phyloP scores from a whole-genome alignment of 2,329 filamentous ascomycete genomes.

The Magnaporthiopsis incrustans region DNA sequence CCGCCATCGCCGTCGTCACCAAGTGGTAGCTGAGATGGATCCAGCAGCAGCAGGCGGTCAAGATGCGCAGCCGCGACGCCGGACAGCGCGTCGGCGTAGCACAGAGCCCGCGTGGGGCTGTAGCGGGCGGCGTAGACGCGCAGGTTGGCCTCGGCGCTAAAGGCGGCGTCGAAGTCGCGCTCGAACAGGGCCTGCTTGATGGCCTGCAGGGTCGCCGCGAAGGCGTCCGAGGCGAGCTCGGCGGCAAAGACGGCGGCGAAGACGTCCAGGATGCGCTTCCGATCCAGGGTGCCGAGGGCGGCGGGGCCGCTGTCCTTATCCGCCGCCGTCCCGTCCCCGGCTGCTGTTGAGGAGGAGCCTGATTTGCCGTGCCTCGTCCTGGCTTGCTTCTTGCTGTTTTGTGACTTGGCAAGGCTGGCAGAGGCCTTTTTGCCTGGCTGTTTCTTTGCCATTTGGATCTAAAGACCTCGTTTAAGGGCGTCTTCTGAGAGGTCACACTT shows the following conservation, averaged over 20 bases:
- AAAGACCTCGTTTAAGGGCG: background rate
- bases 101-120: constrained; percentile 80
- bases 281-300: constrained; percentile 6
- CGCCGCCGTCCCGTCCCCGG: background rate
- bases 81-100: constrained; percentile 58
- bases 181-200: constrained; percentile 82
- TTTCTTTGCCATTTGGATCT: background rate
- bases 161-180: constrained; percentile 75
- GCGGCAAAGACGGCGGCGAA: constrained; percentile 59
- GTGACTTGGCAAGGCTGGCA: background rate
- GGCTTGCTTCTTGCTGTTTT: background rate
- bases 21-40: constrained; percentile 4
- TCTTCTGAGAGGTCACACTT: background rate
- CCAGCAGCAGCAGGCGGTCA: constrained; percentile 16
- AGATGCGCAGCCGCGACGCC: constrained; percentile 26
- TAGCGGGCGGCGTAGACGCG: constrained; percentile 82
- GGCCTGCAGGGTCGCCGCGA: constrained; percentile 58
- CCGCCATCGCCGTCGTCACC: constrained; percentile 5
- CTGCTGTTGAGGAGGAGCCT: background rate
- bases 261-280: constrained; percentile 50
- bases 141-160: constrained; percentile 62
- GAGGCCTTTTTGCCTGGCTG: background rate
- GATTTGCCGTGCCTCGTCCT: background rate
- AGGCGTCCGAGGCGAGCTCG: constrained; percentile 36
- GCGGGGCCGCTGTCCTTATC: background rate